A percentile compares a stretch with the other conserved stretches of the same genome.
Conservation (phyloP, 2,329 filamentous ascomycete genomes). For the Penicillium sclerotigenum region DNA sequence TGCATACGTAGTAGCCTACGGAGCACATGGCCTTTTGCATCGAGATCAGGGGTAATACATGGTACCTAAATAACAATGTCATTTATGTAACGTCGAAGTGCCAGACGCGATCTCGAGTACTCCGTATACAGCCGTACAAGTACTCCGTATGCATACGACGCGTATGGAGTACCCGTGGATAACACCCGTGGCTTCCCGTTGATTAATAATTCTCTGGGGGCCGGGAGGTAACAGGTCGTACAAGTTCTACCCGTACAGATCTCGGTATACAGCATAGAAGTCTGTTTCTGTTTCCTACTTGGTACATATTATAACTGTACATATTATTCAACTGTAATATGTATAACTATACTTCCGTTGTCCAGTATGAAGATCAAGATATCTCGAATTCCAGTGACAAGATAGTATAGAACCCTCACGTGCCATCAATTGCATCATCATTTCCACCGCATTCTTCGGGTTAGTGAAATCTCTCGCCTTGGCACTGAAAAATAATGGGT, state of each 20-base stretch:
- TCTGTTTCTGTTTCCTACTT: too few species aligned
- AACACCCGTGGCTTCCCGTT: background rate
- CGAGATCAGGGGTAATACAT: background rate
- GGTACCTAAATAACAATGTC: background rate
- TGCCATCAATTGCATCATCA: conserved; percentile 8
- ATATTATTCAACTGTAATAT: too few species aligned
- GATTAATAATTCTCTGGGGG: background rate
- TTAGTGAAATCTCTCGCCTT: background rate
- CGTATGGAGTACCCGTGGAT: background rate
- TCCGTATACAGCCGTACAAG: background rate
- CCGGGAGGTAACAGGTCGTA: background rate
- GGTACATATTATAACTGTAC: too few species aligned
- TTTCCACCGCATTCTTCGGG: conserved; percentile 10
- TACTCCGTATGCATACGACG: background rate
- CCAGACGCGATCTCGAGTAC: background rate
- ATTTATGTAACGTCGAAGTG: background rate
- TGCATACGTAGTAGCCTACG: background rate
- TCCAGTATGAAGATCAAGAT: background rate
- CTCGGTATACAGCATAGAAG: background rate
- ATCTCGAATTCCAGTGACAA: background rate
- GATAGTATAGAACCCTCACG: background rate
- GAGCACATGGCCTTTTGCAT: background rate
- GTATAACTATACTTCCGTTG: background rate
- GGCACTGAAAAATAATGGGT: background rate
- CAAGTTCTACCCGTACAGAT: background rate